Percentiles rank a stretch among this genome's conserved stretches.
Evolutionary conservation across 192 early-diverging fungal species (phyloP).

Genomic region (Helicostylum pulchrum): DNA sequence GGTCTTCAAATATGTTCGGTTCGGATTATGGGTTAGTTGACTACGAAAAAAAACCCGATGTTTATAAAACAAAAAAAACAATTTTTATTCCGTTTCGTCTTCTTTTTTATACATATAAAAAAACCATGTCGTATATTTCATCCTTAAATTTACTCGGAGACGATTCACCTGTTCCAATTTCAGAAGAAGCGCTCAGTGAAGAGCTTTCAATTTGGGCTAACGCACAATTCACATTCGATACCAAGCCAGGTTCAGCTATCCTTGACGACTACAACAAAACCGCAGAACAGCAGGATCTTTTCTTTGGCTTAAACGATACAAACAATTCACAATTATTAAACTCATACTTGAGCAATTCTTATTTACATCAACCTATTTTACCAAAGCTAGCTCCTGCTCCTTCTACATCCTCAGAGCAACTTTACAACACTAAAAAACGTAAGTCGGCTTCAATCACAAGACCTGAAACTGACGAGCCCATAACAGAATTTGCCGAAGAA

Average conservation of each 20-base stretch:
- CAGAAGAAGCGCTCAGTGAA: slow-evolving; percentile 59
- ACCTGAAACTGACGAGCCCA: not conserved
- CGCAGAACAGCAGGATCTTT: not conserved
- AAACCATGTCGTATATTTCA: slow-evolving; percentile 31
- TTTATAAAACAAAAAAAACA: too few relatives aligned
- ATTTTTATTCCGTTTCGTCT: not conserved
- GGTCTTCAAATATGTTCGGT: too few relatives aligned
- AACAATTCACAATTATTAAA: too few relatives aligned
- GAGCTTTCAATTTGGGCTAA: slow-evolving; percentile 72
- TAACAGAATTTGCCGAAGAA: slow-evolving; percentile 40
- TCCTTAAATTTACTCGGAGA: slow-evolving; percentile 27
- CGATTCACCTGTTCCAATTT: slow-evolving; percentile 35
- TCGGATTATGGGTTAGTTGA: too few relatives aligned
- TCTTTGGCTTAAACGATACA: not conserved
- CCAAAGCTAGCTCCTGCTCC: slow-evolving; percentile 5
- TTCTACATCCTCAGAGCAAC: not conserved
- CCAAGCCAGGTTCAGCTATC: slow-evolving; percentile 43
- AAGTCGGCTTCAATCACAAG: not conserved
- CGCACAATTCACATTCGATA: slow-evolving; percentile 72
- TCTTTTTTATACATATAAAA: not conserved
- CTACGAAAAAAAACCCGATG: too few relatives aligned
- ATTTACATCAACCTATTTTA: slow-evolving; percentile 4
- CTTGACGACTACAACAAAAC: slow-evolving; percentile 29
- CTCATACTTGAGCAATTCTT: too few relatives aligned
- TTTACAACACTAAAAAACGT: not conserved